These are phyloP conservation scores for Eucalyptus sideroxylon DNA, from an alignment of 345 rosid species.

Conservation along the genomic window DNA sequence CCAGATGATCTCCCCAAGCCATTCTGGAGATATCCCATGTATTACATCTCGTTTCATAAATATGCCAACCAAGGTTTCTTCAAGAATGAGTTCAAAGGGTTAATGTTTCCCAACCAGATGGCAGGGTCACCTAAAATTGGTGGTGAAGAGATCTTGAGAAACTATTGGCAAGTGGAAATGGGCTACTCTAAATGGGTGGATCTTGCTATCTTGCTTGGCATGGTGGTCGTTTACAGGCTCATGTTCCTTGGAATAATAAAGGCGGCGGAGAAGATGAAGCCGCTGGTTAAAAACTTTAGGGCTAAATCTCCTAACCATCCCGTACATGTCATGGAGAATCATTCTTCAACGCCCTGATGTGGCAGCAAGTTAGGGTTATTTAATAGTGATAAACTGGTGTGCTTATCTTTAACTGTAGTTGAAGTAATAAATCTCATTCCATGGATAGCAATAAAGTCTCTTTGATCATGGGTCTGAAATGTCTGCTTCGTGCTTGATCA, in stretches of 20 bases:
- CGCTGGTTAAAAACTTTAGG: neutral
- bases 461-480: neutral
- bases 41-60: conserved; percentile 21
- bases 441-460: neutral
- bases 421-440: neutral
- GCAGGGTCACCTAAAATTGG: neutral
- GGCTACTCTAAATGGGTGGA: neutral
- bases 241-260: neutral
- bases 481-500: neutral
- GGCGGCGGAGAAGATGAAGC: neutral
- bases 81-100: conserved; percentile 17
- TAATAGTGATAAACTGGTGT: neutral
- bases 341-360: neutral
- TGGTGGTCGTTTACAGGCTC: neutral
- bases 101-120: neutral
- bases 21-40: neutral
- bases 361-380: neutral
- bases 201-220: neutral
- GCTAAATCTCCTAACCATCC: neutral
- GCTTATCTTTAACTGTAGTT: neutral
- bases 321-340: neutral
- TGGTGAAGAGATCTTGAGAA: conserved; percentile 9
- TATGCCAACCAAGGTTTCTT: conserved; percentile 15
- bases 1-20: neutral
- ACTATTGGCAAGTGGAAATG: neutral